A percentile compares a stretch with the other conserved stretches of the same genome.
phyloP scores from a whole-genome alignment of 2,329 filamentous ascomycete species.

The Microcera coccophila region DNA sequence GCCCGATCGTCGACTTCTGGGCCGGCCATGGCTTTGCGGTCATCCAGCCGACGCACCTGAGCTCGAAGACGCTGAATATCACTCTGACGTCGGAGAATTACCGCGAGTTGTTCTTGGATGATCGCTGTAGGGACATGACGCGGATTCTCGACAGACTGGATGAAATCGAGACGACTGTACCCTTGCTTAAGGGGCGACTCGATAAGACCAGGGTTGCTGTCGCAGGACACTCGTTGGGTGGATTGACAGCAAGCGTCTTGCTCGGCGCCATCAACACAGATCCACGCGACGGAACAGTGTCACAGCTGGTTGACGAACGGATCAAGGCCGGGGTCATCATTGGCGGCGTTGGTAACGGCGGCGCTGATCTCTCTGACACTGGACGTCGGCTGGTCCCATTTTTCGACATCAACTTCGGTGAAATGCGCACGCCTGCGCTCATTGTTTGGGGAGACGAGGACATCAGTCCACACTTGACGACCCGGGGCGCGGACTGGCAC shows the following conservation, averaged over 20 bases:
- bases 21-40: slow-evolving; percentile 27
- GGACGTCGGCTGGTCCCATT: slow-evolving; percentile 18
- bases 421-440: slow-evolving; percentile 18
- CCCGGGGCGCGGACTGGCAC: slow-evolving; percentile 24
- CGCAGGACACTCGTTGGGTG: slow-evolving; percentile 25
- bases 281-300: slow-evolving; percentile 14
- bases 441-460: slow-evolving; percentile 25
- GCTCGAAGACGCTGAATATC: slow-evolving; percentile 15
- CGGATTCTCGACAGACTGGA: slow-evolving; percentile 24
- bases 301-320: slow-evolving; percentile 12
- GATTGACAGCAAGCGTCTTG: slow-evolving; percentile 14
- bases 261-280: slow-evolving; percentile 22
- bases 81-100: slow-evolving; percentile 5
- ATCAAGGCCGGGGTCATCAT: slow-evolving; percentile 26
- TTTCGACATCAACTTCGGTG: slow-evolving; percentile 16
- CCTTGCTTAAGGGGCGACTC: slow-evolving; percentile 20
- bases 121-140: slow-evolving; percentile 20
- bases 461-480: slow-evolving; percentile 16
- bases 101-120: slow-evolving; percentile 18
- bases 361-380: slow-evolving; percentile 8
- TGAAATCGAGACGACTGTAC: slow-evolving; percentile 18
- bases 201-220: slow-evolving; percentile 22
- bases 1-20: slow-evolving; percentile 24
- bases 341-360: slow-evolving; percentile 19
- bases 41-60: slow-evolving; percentile 27